These are phyloP conservation scores for Polyplosphaeria fusca DNA, from an alignment of 495 filamentous ascomycete genomes.

Conservation along the genomic window DNA sequence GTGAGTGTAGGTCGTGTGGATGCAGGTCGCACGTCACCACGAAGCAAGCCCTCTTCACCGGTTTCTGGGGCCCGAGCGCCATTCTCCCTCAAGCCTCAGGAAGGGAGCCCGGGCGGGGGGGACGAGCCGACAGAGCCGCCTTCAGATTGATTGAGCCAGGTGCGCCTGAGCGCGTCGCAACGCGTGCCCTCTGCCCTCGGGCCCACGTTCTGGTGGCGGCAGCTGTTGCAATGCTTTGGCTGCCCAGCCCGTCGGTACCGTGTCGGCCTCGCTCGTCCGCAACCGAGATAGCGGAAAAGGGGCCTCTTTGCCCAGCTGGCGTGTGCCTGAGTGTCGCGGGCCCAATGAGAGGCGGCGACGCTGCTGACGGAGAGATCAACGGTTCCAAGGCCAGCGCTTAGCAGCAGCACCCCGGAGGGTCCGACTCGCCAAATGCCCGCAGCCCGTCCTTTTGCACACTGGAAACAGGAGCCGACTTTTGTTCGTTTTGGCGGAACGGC, in stretches of 20 bases:
- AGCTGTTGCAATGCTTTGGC: constrained; percentile 13
- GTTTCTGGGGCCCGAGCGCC: constrained; percentile 22
- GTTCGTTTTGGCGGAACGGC: constrained; percentile 6
- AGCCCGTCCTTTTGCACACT: too few species aligned
- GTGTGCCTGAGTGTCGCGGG: neutral
- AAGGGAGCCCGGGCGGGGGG: neutral
- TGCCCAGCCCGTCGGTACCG: constrained; percentile 21
- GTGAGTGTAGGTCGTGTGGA: constrained; percentile 1
- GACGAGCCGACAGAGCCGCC: constrained; percentile 22
- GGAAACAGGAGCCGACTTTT: neutral
- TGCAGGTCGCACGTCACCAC: constrained; percentile 29
- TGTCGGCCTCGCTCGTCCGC: constrained; percentile 12
- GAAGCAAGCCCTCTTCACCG: constrained; percentile 23
- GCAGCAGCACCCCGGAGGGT: neutral
- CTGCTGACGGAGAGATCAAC: constrained; percentile 6
- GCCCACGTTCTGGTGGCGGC: constrained; percentile 24
- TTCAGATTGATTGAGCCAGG: constrained; percentile 16
- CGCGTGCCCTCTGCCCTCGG: neutral
- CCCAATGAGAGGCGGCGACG: neutral
- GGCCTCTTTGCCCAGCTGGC: neutral
- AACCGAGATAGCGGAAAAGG: constrained; percentile 19
- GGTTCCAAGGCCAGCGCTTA: constrained; percentile 7
- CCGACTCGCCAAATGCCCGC: too few species aligned
- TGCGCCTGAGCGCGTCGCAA: neutral
- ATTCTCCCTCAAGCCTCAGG: neutral